These are phyloP conservation scores for Rhizopogon vesiculosus DNA, from an alignment of 768 basidiomycete species.

Conservation along the genomic window DNA sequence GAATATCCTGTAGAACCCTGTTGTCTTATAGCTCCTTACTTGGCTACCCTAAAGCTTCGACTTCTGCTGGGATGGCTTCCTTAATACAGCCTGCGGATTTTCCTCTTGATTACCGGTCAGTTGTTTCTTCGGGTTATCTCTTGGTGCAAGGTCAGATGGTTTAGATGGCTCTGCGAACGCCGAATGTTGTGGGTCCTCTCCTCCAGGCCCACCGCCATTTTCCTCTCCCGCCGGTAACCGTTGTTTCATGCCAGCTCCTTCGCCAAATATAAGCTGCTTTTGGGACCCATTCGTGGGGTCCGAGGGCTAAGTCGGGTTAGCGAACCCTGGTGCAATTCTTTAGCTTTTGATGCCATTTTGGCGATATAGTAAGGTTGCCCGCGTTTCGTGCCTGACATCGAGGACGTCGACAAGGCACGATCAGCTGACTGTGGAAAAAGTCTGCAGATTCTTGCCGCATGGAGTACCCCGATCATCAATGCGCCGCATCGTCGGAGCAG, in stretches of 20 bases:
- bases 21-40: background rate
- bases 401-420: background rate
- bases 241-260: background rate
- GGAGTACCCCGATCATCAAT: too few relatives aligned
- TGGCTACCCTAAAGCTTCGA: slow-evolving; percentile 1
- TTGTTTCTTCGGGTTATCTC: slow-evolving; percentile 20
- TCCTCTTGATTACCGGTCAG: slow-evolving; percentile 23
- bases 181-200: background rate
- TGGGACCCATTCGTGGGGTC: background rate
- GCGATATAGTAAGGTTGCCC: too few relatives aligned
- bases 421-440: too few relatives aligned
- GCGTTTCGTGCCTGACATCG: background rate
- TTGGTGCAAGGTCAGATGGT: slow-evolving; percentile 27
- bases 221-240: background rate
- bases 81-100: slow-evolving; percentile 22
- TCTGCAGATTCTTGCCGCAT: too few relatives aligned
- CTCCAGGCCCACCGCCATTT: background rate
- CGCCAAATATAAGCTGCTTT: background rate
- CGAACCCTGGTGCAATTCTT: background rate
- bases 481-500: too few relatives aligned
- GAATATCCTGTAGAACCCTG: background rate
- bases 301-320: background rate
- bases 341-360: slow-evolving; percentile 2
- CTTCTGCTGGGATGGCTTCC: background rate
- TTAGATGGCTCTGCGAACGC: slow-evolving; percentile 16